These are phyloP conservation scores for Picea glauca DNA, from an alignment of 75 land plant genomes.

Conservation along the genomic window DNA sequence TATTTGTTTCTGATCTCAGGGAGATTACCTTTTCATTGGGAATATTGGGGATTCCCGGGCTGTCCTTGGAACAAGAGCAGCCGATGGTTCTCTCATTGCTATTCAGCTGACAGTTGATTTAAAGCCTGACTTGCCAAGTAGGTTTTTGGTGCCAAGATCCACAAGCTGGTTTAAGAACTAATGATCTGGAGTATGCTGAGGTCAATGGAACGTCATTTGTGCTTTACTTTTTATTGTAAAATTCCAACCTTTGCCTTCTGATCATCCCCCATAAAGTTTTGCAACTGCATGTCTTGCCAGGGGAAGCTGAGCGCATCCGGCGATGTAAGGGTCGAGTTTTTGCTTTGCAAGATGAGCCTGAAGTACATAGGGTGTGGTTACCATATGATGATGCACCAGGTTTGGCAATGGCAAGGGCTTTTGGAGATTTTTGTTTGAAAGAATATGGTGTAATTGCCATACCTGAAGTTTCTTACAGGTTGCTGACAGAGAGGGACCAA, in stretches of 20 bases:
- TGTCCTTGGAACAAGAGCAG: conserved; percentile 53
- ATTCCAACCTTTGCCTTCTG: background rate
- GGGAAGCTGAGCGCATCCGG: conserved; percentile 78
- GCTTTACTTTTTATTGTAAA: background rate
- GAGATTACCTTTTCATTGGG: conserved; percentile 57
- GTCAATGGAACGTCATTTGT: background rate
- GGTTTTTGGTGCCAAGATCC: conserved; percentile 9
- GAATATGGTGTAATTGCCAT: conserved; percentile 68
- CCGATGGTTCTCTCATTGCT: conserved; percentile 34
- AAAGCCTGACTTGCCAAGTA: conserved; percentile 77
- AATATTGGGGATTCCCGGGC: conserved; percentile 80
- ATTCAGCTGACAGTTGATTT: conserved; percentile 70
- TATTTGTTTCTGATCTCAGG: conserved; percentile 31
- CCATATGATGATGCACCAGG: conserved; percentile 74
- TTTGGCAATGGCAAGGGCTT: conserved; percentile 88
- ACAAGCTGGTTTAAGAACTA: background rate
- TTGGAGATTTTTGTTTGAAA: conserved; percentile 81
- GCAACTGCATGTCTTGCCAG: conserved; percentile 28
- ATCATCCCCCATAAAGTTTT: background rate
- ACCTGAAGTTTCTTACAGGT: conserved; percentile 57
- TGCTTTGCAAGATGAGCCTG: conserved; percentile 66
- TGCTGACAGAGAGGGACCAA: conserved; percentile 44
- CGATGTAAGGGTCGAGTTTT: conserved; percentile 69
- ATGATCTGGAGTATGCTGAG: background rate
- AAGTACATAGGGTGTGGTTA: conserved; percentile 82